A percentile compares a stretch with the other conserved stretches of the same genome.
Conservation (phyloP, 2,329 filamentous ascomycete species). For the Cercospora janseana region DNA sequence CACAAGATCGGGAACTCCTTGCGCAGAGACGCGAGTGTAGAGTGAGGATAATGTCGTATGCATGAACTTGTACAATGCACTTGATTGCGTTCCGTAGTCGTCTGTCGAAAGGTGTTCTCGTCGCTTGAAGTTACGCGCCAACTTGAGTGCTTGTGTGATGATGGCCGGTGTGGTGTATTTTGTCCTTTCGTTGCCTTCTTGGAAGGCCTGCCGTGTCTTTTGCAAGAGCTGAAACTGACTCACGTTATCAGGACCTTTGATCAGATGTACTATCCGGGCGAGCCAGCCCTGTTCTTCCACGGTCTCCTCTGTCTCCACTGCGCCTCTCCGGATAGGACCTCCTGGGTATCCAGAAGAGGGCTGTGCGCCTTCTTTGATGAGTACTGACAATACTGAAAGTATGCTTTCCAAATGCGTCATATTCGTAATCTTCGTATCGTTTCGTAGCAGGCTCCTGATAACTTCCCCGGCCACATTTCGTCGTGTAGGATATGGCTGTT, state of each 20-base stretch:
- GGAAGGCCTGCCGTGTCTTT: slow-evolving; percentile 79
- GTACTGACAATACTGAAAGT: slow-evolving; percentile 79
- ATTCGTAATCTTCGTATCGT: slow-evolving; percentile 75
- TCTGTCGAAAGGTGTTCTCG: slow-evolving; percentile 82
- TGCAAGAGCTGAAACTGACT: slow-evolving; percentile 89
- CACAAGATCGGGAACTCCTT: slow-evolving; percentile 80
- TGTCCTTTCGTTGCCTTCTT: slow-evolving; percentile 90
- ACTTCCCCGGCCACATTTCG: slow-evolving; percentile 89
- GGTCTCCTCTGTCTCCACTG: slow-evolving; percentile 89
- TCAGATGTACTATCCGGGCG: slow-evolving; percentile 84
- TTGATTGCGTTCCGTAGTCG: slow-evolving; percentile 70
- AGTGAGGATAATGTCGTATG: slow-evolving; percentile 83
- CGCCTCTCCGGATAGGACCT: slow-evolving; percentile 68
- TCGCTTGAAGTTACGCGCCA: slow-evolving; percentile 83
- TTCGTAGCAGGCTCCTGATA: slow-evolving; percentile 75
- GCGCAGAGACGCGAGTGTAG: slow-evolving; percentile 71
- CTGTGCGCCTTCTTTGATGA: slow-evolving; percentile 91
- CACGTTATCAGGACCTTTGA: slow-evolving; percentile 81
- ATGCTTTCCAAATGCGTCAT: slow-evolving; percentile 81
- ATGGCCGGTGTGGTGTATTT: slow-evolving; percentile 93
- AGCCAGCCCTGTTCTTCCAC: slow-evolving; percentile 98
- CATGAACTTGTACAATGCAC: slow-evolving; percentile 91
- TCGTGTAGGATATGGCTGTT: slow-evolving; percentile 88
- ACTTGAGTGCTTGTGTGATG: slow-evolving; percentile 83
- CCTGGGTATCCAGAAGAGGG: slow-evolving; percentile 78